Evolutionary conservation across 768 basidiomycete species (phyloP), one percentile per base, ranked within the genome.

Genomic region (Grammothele lineata): DNA sequence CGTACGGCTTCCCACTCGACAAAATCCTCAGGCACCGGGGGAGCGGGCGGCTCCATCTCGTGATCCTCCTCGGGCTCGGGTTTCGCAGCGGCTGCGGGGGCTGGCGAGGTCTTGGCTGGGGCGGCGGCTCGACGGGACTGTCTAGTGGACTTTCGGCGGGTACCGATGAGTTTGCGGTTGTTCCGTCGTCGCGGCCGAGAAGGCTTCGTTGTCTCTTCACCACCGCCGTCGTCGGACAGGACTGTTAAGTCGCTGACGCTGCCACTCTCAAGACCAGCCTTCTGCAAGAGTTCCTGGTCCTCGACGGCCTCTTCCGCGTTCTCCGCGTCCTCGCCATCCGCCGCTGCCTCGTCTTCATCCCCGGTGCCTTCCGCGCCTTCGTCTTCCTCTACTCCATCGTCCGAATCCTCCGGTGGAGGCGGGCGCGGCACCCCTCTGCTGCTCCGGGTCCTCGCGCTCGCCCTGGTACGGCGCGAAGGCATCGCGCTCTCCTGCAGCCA

Each of bases 1-100:
- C 81, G 58, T 49, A 92, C 93, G 57, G 87, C 87, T 70, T 95
- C 90, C 93, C 94, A 97, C 65, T 95, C 92, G 33, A 90, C 63
- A 57, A 88, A 88, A 39, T 75, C 76, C 1, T 70, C 69, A 4
- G 74, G 75, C 18, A 66, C 44, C 8, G 53, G 58, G n/a, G 57
- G 58, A 11, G 27, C 43, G 49, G 34, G 30, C 24, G 41, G 45
- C 33, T 59, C 64, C 14, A 50, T 56, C 37, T 56, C 53, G 3
- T 48, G 25, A 18, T 60, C 59, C 27, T 58, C 51, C 38, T 65
- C 39, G 2, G 46, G 19, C 32, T 60, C 53, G 3, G 57, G 42
- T 36, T 58, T 51, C 27, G 40, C 51, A 12, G 43, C 42, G 14
- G 32, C 23, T 14, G 35, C 35, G 6, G 17, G 23, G 8, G 21